Evolutionary conservation across 192 early-diverging fungal species (phyloP), one percentile per base, ranked within the genome.

Genomic region (Allomyces arbusculus): DNA sequence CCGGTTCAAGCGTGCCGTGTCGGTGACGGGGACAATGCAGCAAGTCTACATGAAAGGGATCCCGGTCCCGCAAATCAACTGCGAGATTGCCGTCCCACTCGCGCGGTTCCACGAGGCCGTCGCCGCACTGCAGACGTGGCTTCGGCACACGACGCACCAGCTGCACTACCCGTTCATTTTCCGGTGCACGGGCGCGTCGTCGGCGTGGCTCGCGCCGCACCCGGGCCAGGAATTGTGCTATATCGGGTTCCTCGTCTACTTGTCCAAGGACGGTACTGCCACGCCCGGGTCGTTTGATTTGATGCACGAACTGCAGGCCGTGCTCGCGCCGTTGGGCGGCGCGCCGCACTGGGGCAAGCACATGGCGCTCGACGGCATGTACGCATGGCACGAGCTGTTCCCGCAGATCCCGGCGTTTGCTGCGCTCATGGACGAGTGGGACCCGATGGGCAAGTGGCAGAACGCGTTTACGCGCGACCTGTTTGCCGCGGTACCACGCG

Each of bases 61-160:
- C 25, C 73, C 73, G 11, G 73, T 71, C 16, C 73, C 73, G 7
- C 73, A 75, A 72, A 64, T 75, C 70, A 75, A 75, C 68, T 71
- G 70, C 64, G 73, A 75, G 43, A 68, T 75, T 61, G 73, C 73
- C 16, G 68, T 75, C 20, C 73, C 73, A 12, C 5, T 75, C 25
- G 24, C 64, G 3, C 61, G 69, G 11, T 69, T 73, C 33, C 25
- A 24, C 50, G 43, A 62, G 23, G 67, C 70, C 10, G 67, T 68
- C 1, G 50, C 33, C 2, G 68, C 68, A 10, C 63, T 75, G 14
- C 58, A 61, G 19, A 64, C n/a, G 23, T 69, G 68, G 70, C 24
- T 58, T 11, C 23, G 25, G 44, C 26, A 22, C 14, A 67, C 63
- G 24, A 40, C 44, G 20, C 50, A 58, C 50, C 16, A 14, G 62